Conservation (phyloP, 1,139 yeast genomes). For the Pneumocystis canis region DNA sequence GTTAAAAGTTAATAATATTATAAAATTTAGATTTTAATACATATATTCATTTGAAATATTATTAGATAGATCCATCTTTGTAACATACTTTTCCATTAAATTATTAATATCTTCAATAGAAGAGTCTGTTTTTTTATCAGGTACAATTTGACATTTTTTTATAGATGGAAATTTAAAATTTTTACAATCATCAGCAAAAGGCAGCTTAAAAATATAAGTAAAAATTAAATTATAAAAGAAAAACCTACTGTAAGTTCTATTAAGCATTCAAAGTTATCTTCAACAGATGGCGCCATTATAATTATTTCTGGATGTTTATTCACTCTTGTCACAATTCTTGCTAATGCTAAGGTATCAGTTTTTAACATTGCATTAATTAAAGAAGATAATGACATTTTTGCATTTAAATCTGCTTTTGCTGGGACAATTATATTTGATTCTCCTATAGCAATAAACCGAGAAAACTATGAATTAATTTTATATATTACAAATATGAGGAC, state of each 20-base stretch:
- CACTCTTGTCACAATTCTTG: conserved; percentile 42
- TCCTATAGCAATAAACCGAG: conserved; percentile 44
- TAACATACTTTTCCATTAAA: conserved; percentile 31
- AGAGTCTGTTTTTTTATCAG: conserved; percentile 26
- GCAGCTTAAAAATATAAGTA: conserved; percentile 27
- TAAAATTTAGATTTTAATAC: background rate
- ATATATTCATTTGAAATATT: conserved; percentile 2
- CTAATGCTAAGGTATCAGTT: conserved; percentile 39
- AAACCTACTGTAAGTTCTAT: conserved; percentile 18
- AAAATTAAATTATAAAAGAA: background rate
- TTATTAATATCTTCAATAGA: conserved; percentile 24
- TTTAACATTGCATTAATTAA: conserved; percentile 42
- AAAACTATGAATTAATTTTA: conserved; percentile 25
- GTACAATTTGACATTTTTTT: conserved; percentile 25
- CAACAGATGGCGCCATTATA: conserved; percentile 38
- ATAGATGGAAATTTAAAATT: conserved; percentile 46
- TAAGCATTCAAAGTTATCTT: conserved; percentile 23
- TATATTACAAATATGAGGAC: background rate
- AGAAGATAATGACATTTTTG: conserved; percentile 36
- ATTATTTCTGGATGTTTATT: conserved; percentile 42
- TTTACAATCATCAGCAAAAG: conserved; percentile 67
- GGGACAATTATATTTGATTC: conserved; percentile 49
- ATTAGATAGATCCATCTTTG: conserved; percentile 27
- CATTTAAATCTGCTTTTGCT: conserved; percentile 26
- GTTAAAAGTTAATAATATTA: background rate